These are phyloP conservation scores for Hymenoscyphus occultus DNA, from an alignment of 2,329 filamentous ascomycete species.

Conservation along the genomic window DNA sequence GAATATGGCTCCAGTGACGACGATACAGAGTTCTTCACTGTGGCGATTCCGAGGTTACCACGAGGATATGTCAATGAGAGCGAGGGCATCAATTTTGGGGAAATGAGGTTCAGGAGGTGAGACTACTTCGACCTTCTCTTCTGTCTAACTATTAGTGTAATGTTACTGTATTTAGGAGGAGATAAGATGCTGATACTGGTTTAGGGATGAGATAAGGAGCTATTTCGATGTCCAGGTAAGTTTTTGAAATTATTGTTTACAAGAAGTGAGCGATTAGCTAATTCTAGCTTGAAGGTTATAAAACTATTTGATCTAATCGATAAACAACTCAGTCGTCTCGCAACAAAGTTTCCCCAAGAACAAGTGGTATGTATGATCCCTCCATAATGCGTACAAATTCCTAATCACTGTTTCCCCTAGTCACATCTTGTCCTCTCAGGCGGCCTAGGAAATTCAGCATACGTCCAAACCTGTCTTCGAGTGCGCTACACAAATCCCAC, in stretches of 20 bases:
- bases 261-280: neutral
- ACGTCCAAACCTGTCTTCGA: conserved; percentile 39
- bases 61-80: conserved; percentile 36
- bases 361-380: conserved; percentile 15
- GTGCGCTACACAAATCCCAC: conserved; percentile 29
- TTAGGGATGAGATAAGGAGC: conserved; percentile 17
- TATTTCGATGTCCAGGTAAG: conserved; percentile 20
- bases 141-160: neutral
- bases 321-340: conserved; percentile 18
- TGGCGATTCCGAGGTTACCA: conserved; percentile 37
- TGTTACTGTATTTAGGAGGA: neutral
- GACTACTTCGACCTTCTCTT: neutral
- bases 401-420: conserved; percentile 17
- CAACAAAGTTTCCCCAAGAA: conserved; percentile 16
- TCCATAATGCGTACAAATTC: neutral
- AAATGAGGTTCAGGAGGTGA: conserved; percentile 22
- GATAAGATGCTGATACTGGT: neutral
- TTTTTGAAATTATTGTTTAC: neutral
- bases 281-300: conserved; percentile 7
- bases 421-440: conserved; percentile 42
- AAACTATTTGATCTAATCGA: conserved; percentile 23
- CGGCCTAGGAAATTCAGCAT: conserved; percentile 42
- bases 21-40: conserved; percentile 38
- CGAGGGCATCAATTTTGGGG: conserved; percentile 27
- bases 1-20: conserved; percentile 39